Evolutionary conservation across 768 basidiomycete genomes (phyloP), one percentile per base, ranked within the genome.

Genomic region (Punctularia strigosozonata): DNA sequence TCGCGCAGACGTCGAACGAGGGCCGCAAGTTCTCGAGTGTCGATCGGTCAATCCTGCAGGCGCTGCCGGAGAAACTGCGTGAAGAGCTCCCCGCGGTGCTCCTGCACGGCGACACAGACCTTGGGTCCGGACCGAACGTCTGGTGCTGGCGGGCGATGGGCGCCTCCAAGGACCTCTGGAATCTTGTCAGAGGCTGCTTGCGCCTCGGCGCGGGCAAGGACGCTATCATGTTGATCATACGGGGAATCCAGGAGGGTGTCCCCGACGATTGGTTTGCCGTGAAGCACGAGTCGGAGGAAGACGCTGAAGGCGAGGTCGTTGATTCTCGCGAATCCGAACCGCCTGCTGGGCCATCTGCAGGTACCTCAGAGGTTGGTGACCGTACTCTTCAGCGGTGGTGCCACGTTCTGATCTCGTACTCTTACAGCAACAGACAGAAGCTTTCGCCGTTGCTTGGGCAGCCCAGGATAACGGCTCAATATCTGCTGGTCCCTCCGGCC

Each of bases 131-230:
- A 1, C 44, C 66, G 2, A 68, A 73, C 40, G 67, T 80, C 7
- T 87, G 83, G 83, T 80, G 74, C 51, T 87, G 83, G 83, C 73
- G 74, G 41, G 74, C 77, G 1, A 63, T 79, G 51, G 84, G 84
- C 3, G 80, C 86, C 14, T 80, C 78, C 4, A 63, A 65, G 39
- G 64, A 72, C 17, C 57, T 87, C 35, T 86, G 82, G 83, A 80
- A 82, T 50, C 66, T 86, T 58, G 80, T 81, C 4, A 62, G 68
- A 31, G 77, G 73, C 0, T 69, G 65, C 26, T 50, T 87, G 50
- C 63, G 64, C 22, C 61, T 66, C 1, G 80, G 82, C 2, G 50
- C 85, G 51, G 55, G 65, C 46, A 80, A 71, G 55, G 77, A 79
- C 4, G 65, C 68, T 2, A 76, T 83, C 28, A 49, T 82, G 22